These are phyloP conservation scores for Pharus latifolius DNA, from an alignment of 176 grass and related monocot species.

Conservation along the genomic window DNA sequence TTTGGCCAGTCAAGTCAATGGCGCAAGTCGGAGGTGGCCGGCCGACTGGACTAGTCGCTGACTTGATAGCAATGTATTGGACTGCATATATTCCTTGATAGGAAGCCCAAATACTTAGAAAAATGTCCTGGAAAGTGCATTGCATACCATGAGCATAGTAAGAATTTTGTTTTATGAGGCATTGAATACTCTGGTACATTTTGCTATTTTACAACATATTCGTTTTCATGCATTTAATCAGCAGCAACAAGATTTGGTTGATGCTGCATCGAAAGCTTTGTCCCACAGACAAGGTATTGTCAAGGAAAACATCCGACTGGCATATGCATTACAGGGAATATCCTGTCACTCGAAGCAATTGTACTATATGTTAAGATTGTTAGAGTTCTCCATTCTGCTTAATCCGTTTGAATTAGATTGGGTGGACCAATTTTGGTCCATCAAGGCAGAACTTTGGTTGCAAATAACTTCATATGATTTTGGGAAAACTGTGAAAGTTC, in stretches of 20 bases:
- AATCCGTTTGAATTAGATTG: too few relatives aligned
- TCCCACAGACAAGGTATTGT: constrained; percentile 97
- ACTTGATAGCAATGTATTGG: constrained; percentile 1
- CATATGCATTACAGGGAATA: constrained; percentile 84
- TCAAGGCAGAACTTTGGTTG: too few relatives aligned
- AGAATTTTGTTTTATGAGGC: constrained; percentile 4
- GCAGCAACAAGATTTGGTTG: constrained; percentile 95
- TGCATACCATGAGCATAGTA: constrained; percentile 93
- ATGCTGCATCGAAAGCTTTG: constrained; percentile 95
- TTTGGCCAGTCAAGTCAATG: too few relatives aligned
- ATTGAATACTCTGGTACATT: background rate
- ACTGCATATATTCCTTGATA: constrained; percentile 12
- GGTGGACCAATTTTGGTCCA: too few relatives aligned
- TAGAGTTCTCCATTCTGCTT: background rate
- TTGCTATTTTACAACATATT: background rate
- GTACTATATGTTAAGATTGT: background rate
- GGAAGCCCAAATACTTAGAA: constrained; percentile 95
- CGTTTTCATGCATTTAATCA: constrained; percentile 74
- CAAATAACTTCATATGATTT: too few relatives aligned
- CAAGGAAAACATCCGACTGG: constrained; percentile 90
- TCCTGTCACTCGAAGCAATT: background rate
- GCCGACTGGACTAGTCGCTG: background rate
- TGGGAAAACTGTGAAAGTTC: too few relatives aligned
- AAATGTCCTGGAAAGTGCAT: constrained; percentile 77
- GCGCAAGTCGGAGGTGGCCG: too few relatives aligned